A percentile compares a stretch with the other conserved stretches of the same genome.
These are phyloP conservation scores for Orychophragmus violaceus DNA, from an alignment of 345 rosid species.

Conservation along the genomic window DNA sequence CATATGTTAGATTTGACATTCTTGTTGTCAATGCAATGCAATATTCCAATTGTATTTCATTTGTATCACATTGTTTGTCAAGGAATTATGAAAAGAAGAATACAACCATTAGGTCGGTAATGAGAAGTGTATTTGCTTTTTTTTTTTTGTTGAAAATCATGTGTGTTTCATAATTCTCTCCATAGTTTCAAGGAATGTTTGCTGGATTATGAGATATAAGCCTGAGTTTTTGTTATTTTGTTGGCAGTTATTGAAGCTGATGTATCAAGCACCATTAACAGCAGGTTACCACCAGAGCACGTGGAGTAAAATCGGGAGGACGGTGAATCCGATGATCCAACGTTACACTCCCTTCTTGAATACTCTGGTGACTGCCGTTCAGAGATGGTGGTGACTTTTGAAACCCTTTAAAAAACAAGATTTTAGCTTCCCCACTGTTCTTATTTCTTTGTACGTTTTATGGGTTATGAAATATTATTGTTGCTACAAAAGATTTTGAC, in stretches of 20 bases:
- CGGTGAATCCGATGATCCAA: conserved; percentile 49
- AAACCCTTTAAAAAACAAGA: background rate
- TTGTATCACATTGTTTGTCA: too few relatives aligned
- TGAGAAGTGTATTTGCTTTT: too few relatives aligned
- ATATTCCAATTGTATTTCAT: too few relatives aligned
- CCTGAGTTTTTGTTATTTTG: background rate
- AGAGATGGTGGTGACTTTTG: conserved; percentile 66
- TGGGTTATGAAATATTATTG: background rate
- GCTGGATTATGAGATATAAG: background rate
- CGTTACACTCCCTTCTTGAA: conserved; percentile 74
- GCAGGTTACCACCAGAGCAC: conserved; percentile 82
- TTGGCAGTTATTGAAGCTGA: conserved; percentile 79
- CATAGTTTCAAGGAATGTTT: background rate
- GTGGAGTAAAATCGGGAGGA: conserved; percentile 72
- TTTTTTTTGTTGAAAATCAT: background rate
- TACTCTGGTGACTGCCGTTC: conserved; percentile 54
- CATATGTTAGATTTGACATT: too few relatives aligned
- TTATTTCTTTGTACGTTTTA: background rate
- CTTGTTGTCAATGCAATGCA: too few relatives aligned
- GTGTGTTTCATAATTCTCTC: background rate
- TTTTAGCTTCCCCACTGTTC: background rate
- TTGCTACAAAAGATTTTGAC: background rate
- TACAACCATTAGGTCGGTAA: too few relatives aligned
- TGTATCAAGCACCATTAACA: conserved; percentile 93
- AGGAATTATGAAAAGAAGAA: too few relatives aligned